Evolutionary conservation across 768 basidiomycete species (phyloP).

Genomic region (Psilocybe cyanescens): DNA sequence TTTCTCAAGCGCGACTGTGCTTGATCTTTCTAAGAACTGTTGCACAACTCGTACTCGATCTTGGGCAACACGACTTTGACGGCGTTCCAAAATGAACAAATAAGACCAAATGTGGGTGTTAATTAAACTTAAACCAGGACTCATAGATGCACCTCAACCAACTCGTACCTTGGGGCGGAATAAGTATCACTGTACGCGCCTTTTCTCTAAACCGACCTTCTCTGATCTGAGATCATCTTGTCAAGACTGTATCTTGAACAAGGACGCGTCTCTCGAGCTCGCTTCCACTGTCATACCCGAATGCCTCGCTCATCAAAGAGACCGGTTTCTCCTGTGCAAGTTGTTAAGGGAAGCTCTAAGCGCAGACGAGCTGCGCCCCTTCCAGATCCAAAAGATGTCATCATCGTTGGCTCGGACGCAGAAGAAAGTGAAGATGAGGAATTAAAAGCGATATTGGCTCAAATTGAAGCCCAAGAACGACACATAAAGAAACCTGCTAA

Average conservation of each 20-base stretch:
- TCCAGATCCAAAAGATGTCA: constrained; percentile 20
- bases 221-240: too few species aligned
- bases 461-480: constrained; percentile 46
- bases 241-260: not conserved
- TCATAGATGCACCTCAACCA: too few species aligned
- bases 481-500: constrained; percentile 40
- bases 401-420: constrained; percentile 31
- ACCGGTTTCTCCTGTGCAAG: not conserved
- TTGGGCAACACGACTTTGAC: too few species aligned
- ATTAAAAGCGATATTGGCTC: constrained; percentile 40
- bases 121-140: too few species aligned
- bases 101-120: too few species aligned
- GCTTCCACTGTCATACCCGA: not conserved
- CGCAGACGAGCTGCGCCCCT: not conserved
- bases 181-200: too few species aligned
- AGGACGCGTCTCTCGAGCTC: not conserved
- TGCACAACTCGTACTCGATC: too few species aligned
- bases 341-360: not conserved
- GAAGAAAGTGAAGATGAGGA: constrained; percentile 35
- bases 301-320: constrained; percentile 1
- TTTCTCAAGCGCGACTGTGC: not conserved
- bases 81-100: too few species aligned
- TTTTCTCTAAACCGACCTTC: too few species aligned
- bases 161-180: too few species aligned
- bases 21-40: too few species aligned